Evolutionary conservation across 805 yeast genomes (phyloP).

Genomic region (Cyberlindnera subsufficiens): DNA sequence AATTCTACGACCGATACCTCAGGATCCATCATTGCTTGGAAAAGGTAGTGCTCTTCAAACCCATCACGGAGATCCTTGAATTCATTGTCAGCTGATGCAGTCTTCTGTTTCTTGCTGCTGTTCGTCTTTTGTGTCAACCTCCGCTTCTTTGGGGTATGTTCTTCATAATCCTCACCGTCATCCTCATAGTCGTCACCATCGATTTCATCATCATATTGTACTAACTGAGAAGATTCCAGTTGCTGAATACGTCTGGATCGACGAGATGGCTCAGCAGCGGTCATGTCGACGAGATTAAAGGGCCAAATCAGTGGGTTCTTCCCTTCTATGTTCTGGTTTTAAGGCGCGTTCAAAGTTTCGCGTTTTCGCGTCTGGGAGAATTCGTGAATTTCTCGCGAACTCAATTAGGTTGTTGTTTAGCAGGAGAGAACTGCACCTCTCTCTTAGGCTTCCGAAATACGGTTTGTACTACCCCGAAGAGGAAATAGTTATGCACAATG

Average conservation of each 20-base stretch:
- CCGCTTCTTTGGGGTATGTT: conserved; percentile 9
- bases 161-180: conserved; percentile 15
- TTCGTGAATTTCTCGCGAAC: not conserved
- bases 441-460: too few species aligned
- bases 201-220: conserved; percentile 18
- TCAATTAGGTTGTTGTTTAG: not conserved
- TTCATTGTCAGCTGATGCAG: conserved; percentile 13
- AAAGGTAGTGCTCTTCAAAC: conserved; percentile 41
- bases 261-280: conserved; percentile 10
- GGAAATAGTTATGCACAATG: too few species aligned
- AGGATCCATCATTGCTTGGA: conserved; percentile 44
- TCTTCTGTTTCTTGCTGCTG: conserved; percentile 3
- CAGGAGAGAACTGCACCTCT: too few species aligned
- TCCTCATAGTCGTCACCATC: conserved; percentile 20
- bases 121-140: conserved; percentile 8
- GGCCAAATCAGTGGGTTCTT: too few species aligned
- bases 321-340: too few species aligned
- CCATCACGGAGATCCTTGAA: conserved; percentile 33
- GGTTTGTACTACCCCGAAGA: too few species aligned
- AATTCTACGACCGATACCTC: conserved; percentile 46
- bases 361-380: not conserved
- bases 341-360: not conserved
- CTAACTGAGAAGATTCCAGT: conserved; percentile 13
- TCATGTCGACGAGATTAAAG: conserved; percentile 1
- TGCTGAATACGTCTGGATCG: conserved; percentile 21